Evolutionary conservation across 1,284 basidiomycete species (phyloP).

Genomic region (Schizophyllum amplum): DNA sequence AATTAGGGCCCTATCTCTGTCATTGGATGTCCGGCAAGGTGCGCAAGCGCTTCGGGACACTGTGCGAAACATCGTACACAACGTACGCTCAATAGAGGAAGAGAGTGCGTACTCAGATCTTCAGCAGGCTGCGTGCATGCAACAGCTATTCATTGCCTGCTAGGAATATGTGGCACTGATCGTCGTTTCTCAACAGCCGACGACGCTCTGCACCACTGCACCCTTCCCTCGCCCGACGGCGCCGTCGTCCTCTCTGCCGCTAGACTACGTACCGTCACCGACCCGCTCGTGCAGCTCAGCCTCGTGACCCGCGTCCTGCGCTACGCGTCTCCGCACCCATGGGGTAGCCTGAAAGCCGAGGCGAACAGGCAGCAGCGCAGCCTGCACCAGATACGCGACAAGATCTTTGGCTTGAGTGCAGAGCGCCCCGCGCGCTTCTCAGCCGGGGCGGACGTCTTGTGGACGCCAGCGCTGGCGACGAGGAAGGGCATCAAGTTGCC

Average conservation of each 20-base stretch:
- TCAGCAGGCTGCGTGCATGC: neutral
- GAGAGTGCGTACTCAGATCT: constrained; percentile 22
- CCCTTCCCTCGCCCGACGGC: constrained; percentile 18
- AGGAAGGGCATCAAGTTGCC: neutral
- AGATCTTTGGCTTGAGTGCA: neutral
- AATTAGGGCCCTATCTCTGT: constrained; percentile 16
- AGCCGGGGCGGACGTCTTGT: constrained; percentile 56
- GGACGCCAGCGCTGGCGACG: constrained; percentile 19
- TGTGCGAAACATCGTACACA: constrained; percentile 24
- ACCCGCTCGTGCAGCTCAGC: constrained; percentile 26
- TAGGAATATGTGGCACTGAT: no score
- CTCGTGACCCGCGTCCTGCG: constrained; percentile 58
- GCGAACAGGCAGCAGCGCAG: constrained; percentile 38
- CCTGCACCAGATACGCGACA: constrained; percentile 31
- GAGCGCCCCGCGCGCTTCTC: constrained; percentile 27
- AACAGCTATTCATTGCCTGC: neutral
- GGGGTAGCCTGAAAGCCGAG: constrained; percentile 62
- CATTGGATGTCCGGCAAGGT: constrained; percentile 23
- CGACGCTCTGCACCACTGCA: constrained; percentile 19
- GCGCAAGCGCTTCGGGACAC: constrained; percentile 27
- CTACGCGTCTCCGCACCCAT: constrained; percentile 61
- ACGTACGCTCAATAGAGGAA: constrained; percentile 27
- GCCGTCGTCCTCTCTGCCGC: constrained; percentile 17
- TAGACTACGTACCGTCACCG: constrained; percentile 8
- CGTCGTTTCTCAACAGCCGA: no score